Evolutionary conservation across 2,329 filamentous ascomycete species (phyloP).

Genomic region (Colletotrichum tofieldiae): DNA sequence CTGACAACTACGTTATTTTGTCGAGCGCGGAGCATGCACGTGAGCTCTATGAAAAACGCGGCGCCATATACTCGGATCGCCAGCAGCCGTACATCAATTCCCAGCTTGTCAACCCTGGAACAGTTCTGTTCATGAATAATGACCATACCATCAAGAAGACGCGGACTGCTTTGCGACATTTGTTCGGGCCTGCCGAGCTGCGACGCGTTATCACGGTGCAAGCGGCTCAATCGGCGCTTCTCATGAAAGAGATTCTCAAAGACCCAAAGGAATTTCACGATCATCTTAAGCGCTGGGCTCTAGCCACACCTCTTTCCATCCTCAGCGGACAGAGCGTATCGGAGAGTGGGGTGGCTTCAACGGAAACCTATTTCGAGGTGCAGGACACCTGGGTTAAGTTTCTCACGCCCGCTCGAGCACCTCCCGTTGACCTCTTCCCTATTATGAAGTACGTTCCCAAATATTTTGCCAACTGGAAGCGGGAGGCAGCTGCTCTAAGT

Average conservation of each 20-base stretch:
- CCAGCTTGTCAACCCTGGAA: conserved; percentile 45
- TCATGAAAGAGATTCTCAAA: conserved; percentile 44
- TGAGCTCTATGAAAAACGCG: conserved; percentile 56
- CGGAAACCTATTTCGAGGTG: conserved; percentile 44
- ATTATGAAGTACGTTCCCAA: conserved; percentile 59
- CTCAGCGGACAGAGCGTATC: conserved; percentile 45
- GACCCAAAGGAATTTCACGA: conserved; percentile 37
- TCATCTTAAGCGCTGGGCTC: conserved; percentile 46
- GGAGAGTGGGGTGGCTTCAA: conserved; percentile 39
- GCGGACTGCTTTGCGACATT: conserved; percentile 39
- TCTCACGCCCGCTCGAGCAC: conserved; percentile 47
- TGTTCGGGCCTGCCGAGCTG: conserved; percentile 46
- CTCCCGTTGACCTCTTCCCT: conserved; percentile 48
- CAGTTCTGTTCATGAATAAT: conserved; percentile 29
- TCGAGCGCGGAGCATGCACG: conserved; percentile 51
- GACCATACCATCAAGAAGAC: conserved; percentile 28
- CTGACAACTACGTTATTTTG: conserved; percentile 53
- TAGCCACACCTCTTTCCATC: conserved; percentile 47
- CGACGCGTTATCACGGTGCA: conserved; percentile 42
- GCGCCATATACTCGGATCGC: conserved; percentile 56
- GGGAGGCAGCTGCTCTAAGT: conserved; percentile 57
- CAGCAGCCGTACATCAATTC: conserved; percentile 49
- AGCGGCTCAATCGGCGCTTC: conserved; percentile 45
- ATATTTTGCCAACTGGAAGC: conserved; percentile 63
- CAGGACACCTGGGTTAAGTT: conserved; percentile 47